Base-by-base conservation (phyloP, 2,329 filamentous ascomycete species). In the Sarocladium brachiariae region DNA sequence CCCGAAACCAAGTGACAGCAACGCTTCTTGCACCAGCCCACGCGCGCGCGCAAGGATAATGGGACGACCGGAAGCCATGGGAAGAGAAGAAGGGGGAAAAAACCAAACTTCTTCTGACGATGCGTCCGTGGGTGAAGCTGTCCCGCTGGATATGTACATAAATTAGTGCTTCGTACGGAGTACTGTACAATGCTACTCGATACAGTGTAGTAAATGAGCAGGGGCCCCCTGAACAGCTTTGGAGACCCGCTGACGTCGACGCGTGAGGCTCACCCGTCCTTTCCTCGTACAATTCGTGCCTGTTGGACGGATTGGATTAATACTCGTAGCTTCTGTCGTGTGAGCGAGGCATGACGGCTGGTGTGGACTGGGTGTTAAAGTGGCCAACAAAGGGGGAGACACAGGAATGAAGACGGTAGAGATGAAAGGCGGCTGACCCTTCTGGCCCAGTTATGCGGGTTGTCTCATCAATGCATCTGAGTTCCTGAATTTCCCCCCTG, bases 381-480 rank as follows among this genome's bases (percentile, higher is more conserved):
- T n/a, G n/a, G 27, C 27, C 27, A 31, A 7, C 27, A 39, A 13
- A 13, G 35, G n/a, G 6, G n/a, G n/a, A n/a, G n/a, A n/a, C n/a
- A n/a, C n/a, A n/a, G n/a, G n/a, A n/a, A n/a, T n/a, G n/a, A n/a
- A n/a, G n/a, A n/a, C n/a, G n/a, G n/a, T n/a, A n/a, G n/a, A n/a
- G n/a, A n/a, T n/a, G n/a, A n/a, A n/a, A n/a, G n/a, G n/a, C n/a
- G n/a, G n/a, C n/a, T n/a, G n/a, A n/a, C n/a, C n/a, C n/a, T n/a
- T n/a, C n/a, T n/a, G n/a, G n/a, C n/a, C n/a, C n/a, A n/a, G n/a
- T n/a, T n/a, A n/a, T n/a, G n/a, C n/a, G n/a, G n/a, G 37, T 39
- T 43, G 39, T 43, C 39, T 43, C 39, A 43, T 43, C 23, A 27
- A 43, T 43, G 39, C 11, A 19, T 21, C 4, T n/a, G 23, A 43